These are phyloP conservation scores for Jatropha podagrica DNA, from an alignment of 441 rosid species.

Conservation along the genomic window DNA sequence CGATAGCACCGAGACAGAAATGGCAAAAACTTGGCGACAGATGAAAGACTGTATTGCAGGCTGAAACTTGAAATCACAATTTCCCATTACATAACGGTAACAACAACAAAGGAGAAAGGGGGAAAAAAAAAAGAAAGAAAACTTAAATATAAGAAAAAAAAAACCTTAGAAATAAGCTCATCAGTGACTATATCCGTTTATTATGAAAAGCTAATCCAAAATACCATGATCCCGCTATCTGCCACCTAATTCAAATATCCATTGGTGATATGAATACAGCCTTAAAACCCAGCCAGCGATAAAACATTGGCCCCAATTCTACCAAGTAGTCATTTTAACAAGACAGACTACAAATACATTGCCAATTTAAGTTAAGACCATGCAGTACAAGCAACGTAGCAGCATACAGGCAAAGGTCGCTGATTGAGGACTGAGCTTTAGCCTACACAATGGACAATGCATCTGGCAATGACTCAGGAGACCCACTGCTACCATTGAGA, in stretches of 20 bases:
- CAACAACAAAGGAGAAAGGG: background rate
- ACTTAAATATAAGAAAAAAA: background rate
- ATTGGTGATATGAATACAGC: slow-evolving; percentile 16
- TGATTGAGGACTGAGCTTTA: slow-evolving; percentile 1
- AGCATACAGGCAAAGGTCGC: slow-evolving; percentile 17
- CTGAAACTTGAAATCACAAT: slow-evolving; percentile 1
- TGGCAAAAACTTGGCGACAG: background rate
- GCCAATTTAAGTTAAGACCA: slow-evolving; percentile 21
- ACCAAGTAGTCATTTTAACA: slow-evolving; percentile 29
- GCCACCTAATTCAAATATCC: slow-evolving; percentile 17
- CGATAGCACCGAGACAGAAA: too few species aligned
- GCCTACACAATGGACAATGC: slow-evolving; percentile 50
- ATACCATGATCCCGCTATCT: slow-evolving; percentile 15
- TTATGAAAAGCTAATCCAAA: slow-evolving; percentile 13
- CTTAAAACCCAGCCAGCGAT: slow-evolving; percentile 19
- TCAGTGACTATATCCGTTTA: slow-evolving; percentile 1
- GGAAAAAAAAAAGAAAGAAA: background rate
- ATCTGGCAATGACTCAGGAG: slow-evolving; percentile 61
- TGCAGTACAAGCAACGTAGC: slow-evolving; percentile 36
- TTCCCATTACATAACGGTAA: background rate
- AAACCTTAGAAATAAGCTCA: background rate
- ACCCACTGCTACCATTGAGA: slow-evolving; percentile 72
- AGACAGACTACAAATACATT: slow-evolving; percentile 29
- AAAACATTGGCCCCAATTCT: slow-evolving; percentile 20
- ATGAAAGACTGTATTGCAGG: background rate